phyloP scores from a whole-genome alignment of 176 grass and related monocot genomes.

The Oropetium thomaeum region DNA sequence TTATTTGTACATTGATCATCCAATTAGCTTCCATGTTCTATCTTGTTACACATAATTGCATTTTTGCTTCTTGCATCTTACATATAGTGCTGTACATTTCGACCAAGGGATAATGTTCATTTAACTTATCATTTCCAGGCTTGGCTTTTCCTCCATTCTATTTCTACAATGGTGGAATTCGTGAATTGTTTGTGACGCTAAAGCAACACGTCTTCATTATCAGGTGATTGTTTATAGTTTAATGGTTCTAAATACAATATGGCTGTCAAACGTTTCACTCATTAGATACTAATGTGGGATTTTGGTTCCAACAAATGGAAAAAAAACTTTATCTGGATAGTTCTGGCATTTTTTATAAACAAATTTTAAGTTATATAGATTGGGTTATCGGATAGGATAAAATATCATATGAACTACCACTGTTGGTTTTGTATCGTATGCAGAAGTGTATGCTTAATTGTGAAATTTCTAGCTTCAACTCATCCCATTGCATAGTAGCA shows the following conservation, averaged over 20 bases:
- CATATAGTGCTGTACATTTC: background rate
- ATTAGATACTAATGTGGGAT: background rate
- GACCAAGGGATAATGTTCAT: background rate
- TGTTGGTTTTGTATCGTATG: slow-evolving; percentile 2
- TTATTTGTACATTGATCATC: background rate
- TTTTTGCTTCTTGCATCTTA: slow-evolving; percentile 13
- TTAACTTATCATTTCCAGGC: slow-evolving; percentile 53
- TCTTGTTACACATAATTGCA: background rate
- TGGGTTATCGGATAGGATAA: background rate
- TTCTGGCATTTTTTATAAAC: background rate
- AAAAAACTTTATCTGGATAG: slow-evolving; percentile 6
- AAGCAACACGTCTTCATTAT: slow-evolving; percentile 87
- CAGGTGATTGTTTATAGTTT: slow-evolving; percentile 54
- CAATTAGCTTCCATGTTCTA: slow-evolving; percentile 1
- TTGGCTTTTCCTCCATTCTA: slow-evolving; percentile 92
- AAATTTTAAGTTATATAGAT: slow-evolving; percentile 5
- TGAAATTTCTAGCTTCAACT: slow-evolving; percentile 11
- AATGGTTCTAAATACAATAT: slow-evolving; percentile 3
- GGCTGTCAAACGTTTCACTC: background rate
- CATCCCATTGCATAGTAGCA: background rate
- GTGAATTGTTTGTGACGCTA: slow-evolving; percentile 79
- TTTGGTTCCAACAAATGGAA: slow-evolving; percentile 6
- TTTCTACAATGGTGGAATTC: slow-evolving; percentile 91
- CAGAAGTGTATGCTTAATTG: slow-evolving; percentile 4
- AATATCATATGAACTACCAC: background rate